These are phyloP conservation scores for Pilasporangium apinafurcum DNA, from an alignment of 352 stramenopile species.

Conservation along the genomic window DNA sequence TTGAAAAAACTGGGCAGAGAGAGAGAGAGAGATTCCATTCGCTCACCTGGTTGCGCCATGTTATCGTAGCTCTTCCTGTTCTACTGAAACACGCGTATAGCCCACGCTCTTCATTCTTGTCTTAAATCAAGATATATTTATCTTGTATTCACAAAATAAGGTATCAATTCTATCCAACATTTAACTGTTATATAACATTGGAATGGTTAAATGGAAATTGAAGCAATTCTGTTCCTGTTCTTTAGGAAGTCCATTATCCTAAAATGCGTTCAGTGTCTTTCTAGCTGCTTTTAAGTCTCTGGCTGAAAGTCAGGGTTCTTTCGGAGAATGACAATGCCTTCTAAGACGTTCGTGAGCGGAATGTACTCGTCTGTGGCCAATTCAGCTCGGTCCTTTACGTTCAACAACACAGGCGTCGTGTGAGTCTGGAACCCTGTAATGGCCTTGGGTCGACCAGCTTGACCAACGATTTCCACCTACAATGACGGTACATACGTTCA, in stretches of 20 bases:
- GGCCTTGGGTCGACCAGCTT: conserved; percentile 98
- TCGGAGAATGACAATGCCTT: conserved; percentile 98
- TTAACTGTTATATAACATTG: no score
- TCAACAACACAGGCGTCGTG: conserved; percentile 97
- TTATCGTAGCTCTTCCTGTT: not conserved
- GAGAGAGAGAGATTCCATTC: not conserved
- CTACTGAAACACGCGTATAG: no score
- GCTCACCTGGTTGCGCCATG: conserved; percentile 26
- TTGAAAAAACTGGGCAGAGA: not conserved
- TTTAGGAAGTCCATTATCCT: no score
- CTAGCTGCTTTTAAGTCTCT: conserved; percentile 49
- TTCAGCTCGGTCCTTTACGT: conserved; percentile 96
- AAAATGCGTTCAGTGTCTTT: not conserved
- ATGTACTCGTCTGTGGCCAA: conserved; percentile 97
- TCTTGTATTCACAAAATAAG: no score
- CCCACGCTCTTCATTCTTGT: no score
- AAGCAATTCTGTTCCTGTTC: no score
- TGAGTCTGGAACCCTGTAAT: conserved; percentile 99
- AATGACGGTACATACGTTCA: conserved; percentile 8
- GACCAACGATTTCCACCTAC: conserved; percentile 97
- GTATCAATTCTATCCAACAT: not conserved
- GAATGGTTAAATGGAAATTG: no score
- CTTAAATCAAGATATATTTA: no score
- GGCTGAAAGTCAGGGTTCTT: conserved; percentile 94
- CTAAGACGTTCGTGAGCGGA: conserved; percentile 93